Base-by-base conservation (phyloP, 352 stramenopile species). In the Pythium chondricola region DNA sequence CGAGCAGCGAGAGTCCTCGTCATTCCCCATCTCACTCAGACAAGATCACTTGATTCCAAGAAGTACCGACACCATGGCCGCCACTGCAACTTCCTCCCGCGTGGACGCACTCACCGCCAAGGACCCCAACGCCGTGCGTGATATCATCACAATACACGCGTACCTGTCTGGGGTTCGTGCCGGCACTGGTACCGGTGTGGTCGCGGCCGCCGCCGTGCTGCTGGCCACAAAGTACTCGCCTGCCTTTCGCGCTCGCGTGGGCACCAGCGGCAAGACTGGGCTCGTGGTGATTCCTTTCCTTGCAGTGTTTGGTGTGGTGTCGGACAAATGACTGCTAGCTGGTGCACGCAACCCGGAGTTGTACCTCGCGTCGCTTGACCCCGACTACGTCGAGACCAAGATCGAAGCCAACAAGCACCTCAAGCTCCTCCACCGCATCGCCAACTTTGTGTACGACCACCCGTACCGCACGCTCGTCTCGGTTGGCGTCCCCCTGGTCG, bases 391-490 rank as follows among this genome's bases (percentile, higher is more conserved):
- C 10, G 60, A 71, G 39, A 22, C 56, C 9, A 50, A 67, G 46
- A 32, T 55, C 43, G 42, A 77, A 31, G 52, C 67, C 26, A 45
- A 44, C 31, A 64, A 60, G 17, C 26, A 59, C 24, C 68, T 90
- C 31, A 74, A 74, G 50, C 56, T 69, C 43, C 72, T 83, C 66
- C 70, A 93, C 52, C 65, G 65, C 16, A 37, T 57, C 6, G 78
- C 78, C 52, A 93, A 93, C 65, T 74, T 77, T 35, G 46, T 93
- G 48, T 90, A 89, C 59, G 81, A 93, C 52, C 71, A 90, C 60
- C 81, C 81, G 51, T 93, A 88, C 62, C 67, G 67, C 32, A 59
- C 70, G 18, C 45, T 93, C 17, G 46, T 73, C 24, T 52, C 56
- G 0, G 63, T 87, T 7, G 79, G 77, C 43, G 63, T 59, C 16